phyloP scores from a whole-genome alignment of 768 basidiomycete species.

The Panellus pusillus region DNA sequence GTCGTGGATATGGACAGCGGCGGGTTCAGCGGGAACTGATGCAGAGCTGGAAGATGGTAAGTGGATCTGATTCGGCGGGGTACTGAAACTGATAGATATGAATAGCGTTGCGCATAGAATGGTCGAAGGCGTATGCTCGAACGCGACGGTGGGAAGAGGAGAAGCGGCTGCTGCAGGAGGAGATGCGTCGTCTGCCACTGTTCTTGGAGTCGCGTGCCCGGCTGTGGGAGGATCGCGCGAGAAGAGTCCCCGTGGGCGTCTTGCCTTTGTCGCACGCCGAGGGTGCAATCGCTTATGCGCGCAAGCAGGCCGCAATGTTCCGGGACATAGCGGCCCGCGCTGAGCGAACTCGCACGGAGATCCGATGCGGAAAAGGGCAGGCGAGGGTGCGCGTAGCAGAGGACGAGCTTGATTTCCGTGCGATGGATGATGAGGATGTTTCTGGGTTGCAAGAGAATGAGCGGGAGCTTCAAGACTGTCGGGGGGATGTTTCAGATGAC shows the following conservation, averaged over 20 bases:
- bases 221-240: constrained; percentile 1
- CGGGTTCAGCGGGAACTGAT: background rate
- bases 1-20: constrained; percentile 7
- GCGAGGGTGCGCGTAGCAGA: background rate
- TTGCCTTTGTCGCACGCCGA: background rate
- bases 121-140: constrained; percentile 9
- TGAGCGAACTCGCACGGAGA: constrained; percentile 1
- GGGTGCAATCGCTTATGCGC: constrained; percentile 2
- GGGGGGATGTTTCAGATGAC: too few relatives aligned
- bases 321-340: background rate
- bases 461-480: too few relatives aligned
- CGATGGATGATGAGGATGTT: too few relatives aligned
- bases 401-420: too few relatives aligned
- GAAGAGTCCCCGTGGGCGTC: background rate
- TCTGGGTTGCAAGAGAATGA: too few relatives aligned
- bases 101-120: constrained; percentile 16
- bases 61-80: background rate
- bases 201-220: constrained; percentile 1
- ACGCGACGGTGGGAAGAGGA: constrained; percentile 14
- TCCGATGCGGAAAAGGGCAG: background rate
- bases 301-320: background rate
- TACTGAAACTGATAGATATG: background rate
- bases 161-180: constrained; percentile 12
- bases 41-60: constrained; percentile 1
- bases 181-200: constrained; percentile 2